Evolutionary conservation across 1,284 basidiomycete species (phyloP).

Genomic region (Melampsora americana): DNA sequence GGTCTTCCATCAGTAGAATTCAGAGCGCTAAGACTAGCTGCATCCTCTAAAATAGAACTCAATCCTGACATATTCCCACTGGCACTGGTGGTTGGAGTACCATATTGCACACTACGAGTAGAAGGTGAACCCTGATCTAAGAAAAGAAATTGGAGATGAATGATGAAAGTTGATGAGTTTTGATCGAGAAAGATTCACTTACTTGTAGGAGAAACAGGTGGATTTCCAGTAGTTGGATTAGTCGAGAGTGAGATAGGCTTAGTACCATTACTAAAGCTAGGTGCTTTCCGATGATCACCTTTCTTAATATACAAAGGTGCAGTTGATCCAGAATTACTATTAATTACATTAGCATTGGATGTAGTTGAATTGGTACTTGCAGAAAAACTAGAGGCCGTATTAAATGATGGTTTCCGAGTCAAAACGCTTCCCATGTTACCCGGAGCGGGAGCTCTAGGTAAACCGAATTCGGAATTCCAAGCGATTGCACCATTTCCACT

Average conservation of each 20-base stretch:
- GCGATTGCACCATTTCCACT: neutral
- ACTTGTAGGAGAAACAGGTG: constrained; percentile 20
- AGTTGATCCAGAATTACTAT: neutral
- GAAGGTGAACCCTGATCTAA: constrained; percentile 21
- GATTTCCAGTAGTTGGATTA: neutral
- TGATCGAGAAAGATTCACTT: constrained; percentile 23
- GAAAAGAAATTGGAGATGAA: neutral
- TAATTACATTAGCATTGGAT: neutral
- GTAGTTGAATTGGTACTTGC: neutral
- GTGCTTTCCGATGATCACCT: constrained; percentile 27
- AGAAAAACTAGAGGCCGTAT: constrained; percentile 3
- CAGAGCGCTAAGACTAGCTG: constrained; percentile 1
- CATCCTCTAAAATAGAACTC: constrained; percentile 31
- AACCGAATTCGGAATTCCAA: constrained; percentile 43
- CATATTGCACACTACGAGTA: constrained; percentile 23
- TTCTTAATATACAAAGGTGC: constrained; percentile 33
- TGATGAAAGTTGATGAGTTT: neutral
- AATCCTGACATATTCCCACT: constrained; percentile 4
- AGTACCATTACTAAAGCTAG: constrained; percentile 21
- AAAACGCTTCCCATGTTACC: constrained; percentile 27
- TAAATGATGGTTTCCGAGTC: constrained; percentile 18
- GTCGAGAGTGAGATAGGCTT: constrained; percentile 14
- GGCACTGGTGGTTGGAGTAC: neutral
- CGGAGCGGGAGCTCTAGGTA: constrained; percentile 45
- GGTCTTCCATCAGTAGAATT: neutral